A percentile compares a stretch with the other conserved stretches of the same genome.
Evolutionary conservation across 2,329 filamentous ascomycete genomes (phyloP).

Genomic region (Trichoderma citrinoviride): DNA sequence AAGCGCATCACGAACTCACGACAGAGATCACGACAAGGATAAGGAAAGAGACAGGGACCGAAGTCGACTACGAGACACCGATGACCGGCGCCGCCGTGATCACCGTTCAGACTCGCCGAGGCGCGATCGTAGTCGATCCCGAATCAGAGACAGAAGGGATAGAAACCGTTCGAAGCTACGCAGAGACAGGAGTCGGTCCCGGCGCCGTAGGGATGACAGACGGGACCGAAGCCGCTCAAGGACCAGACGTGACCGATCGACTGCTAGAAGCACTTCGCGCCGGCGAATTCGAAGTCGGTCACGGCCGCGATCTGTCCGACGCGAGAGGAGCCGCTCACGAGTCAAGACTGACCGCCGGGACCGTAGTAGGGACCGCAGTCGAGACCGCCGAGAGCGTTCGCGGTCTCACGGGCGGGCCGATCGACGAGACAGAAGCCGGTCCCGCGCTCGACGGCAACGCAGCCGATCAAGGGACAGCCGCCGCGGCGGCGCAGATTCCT

Average conservation of each 20-base stretch:
- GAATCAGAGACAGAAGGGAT: constrained; percentile 36
- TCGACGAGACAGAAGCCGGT: constrained; percentile 31
- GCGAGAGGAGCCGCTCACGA: constrained; percentile 41
- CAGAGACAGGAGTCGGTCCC: constrained; percentile 43
- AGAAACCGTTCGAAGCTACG: constrained; percentile 37
- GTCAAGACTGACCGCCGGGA: constrained; percentile 34
- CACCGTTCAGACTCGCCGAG: constrained; percentile 42
- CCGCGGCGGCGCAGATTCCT: constrained; percentile 25
- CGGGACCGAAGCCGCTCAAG: constrained; percentile 37
- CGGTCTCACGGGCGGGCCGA: constrained; percentile 28
- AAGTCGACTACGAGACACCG: constrained; percentile 30
- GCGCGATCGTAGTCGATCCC: constrained; percentile 37
- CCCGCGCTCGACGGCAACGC: constrained; percentile 24
- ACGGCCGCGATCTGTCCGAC: constrained; percentile 34
- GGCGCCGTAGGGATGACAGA: constrained; percentile 34
- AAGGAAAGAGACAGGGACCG: constrained; percentile 29
- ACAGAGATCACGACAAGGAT: constrained; percentile 31
- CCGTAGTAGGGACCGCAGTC: constrained; percentile 31
- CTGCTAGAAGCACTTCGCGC: constrained; percentile 38
- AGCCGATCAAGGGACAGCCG: constrained; percentile 28
- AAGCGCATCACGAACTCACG: constrained; percentile 34
- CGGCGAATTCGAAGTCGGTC: constrained; percentile 41
- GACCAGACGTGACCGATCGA: constrained; percentile 34
- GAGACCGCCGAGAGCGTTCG: constrained; percentile 29
- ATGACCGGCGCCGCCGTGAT: constrained; percentile 35